Percentiles rank a stretch among this genome's conserved stretches.
These are phyloP conservation scores for Proliferodiscus dingleyae DNA, from an alignment of 2,329 filamentous ascomycete species.

Conservation along the genomic window DNA sequence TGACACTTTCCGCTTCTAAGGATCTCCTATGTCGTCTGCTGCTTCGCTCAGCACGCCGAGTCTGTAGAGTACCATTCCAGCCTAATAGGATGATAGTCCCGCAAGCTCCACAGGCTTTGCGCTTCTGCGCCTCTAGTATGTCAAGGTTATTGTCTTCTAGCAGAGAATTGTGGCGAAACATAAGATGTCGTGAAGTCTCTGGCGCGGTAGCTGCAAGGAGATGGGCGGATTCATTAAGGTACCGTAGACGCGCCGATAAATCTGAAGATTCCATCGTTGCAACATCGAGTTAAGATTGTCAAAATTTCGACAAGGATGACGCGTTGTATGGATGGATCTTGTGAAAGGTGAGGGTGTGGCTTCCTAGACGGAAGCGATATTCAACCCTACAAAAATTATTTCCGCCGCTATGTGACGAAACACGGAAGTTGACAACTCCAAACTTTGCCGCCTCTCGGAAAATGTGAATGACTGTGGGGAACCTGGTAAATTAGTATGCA, in stretches of 20 bases:
- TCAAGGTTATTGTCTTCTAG: constrained; percentile 43
- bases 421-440: not conserved
- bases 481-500: no score
- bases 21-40: constrained; percentile 4
- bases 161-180: constrained; percentile 48
- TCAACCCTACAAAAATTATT: not conserved
- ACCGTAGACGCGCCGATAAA: constrained; percentile 30
- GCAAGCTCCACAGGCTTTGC: constrained; percentile 54
- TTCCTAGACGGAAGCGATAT: constrained; percentile 3
- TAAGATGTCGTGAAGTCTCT: constrained; percentile 54
- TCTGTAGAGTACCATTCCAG: constrained; percentile 19
- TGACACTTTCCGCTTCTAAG: constrained; percentile 9
- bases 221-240: constrained; percentile 55
- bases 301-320: not conserved
- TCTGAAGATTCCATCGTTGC: constrained; percentile 22
- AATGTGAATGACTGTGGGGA: no score
- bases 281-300: not conserved
- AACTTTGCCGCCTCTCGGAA: no score
- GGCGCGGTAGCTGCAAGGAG: constrained; percentile 48
- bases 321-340: constrained; percentile 5
- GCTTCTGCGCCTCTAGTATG: constrained; percentile 44
- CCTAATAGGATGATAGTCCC: constrained; percentile 56
- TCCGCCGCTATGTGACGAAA: not conserved
- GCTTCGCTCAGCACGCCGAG: constrained; percentile 2
- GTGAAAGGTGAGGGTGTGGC: not conserved